Evolutionary conservation across 2,329 filamentous ascomycete genomes (phyloP), one percentile per base, ranked within the genome.

Genomic region (Colletotrichum coccodes): DNA sequence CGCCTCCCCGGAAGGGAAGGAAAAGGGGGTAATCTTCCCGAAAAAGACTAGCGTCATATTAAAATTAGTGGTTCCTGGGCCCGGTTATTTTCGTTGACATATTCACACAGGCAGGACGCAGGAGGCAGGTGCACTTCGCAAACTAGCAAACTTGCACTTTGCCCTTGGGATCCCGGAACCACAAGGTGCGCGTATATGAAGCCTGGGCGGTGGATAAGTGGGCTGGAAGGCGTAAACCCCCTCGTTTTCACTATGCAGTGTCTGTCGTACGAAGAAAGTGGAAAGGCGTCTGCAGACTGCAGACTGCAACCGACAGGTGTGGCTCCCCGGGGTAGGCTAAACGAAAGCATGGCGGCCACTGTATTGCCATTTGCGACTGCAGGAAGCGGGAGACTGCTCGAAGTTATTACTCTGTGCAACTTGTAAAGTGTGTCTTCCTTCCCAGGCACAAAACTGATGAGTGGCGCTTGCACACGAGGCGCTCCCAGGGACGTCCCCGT

Each of bases 81-180:
- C 65, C 65, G 60, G 32, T 64, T 64, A 68, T 64, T 63, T 68
- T 16, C 64, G 28, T 64, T 52, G 52, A 46, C 50, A 66, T n/a
- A n/a, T 66, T 12, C 12, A 23, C 18, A 40, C n/a, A n/a, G n/a
- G 42, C 38, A 59, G 56, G 38, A 50, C 18, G 6, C 18, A 47
- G 40, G 40, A 18, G 32, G 23, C 34, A 9, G 16, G 14, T 34
- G n/a, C 54, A 16, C 38, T n/a, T 18, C 23, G 6, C 28, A n/a
- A n/a, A 47, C 28, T 47, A 9, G 30, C 30, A 46, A 46, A 26
- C 53, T 23, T 57, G 53, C n/a, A 28, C 26, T 53, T 53, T 53
- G 32, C 26, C 12, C 53, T 28, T 42, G 38, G 38, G 38, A 44
- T 42, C 53, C 53, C 18, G n/a, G 38, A n/a, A 9, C 52, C 23